Base-by-base conservation (phyloP, 2,329 filamentous ascomycete species). In the Colletotrichum musae region DNA sequence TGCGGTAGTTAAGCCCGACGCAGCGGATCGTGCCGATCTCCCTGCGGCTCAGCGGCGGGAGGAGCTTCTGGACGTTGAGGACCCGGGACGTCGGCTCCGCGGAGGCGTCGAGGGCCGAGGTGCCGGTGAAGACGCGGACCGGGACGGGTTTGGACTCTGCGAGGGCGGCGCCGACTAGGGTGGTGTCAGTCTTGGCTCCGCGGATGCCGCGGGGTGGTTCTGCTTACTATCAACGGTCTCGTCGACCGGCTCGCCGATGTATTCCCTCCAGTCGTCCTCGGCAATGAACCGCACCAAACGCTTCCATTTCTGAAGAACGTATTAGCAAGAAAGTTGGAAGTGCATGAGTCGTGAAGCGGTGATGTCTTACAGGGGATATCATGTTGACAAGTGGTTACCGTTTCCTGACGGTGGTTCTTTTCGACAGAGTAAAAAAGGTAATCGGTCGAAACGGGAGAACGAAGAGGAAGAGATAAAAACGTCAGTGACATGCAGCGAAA, bases 11-110 rank as follows among this genome's bases (percentile, higher is more conserved):
- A 50, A 88, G 73, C 1, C 86, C 85, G 71, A 87, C 82, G 72
- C 86, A 87, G 51, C 85, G 77, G 59, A 91, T 88, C 0, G 87
- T 86, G 26, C 87, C 87, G 58, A 87, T 84, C 72, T 89, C 86
- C 21, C 74, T 74, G 62, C 80, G 77, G 1, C 83, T 75, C 24
- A 88, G 72, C 7, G 87, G 86, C n/a, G 68, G 65, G 1, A 71
- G 28, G 1, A 71, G 59, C 28, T 69, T 73, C 28, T 70, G 65
- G 26, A 74, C 69, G 10, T 53, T 68, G 6, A 73, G 62, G 21
- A 86, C 83, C 24, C 72, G 71, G 5, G 72, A 70, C 5, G 74
- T 75, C 51, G 74, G 73, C 32, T 64, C 60, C 60, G 78, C 65
- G 10, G 62, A 69, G 69, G 79, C 76, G 4, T 76, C 77, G 13